Percentiles rank a stretch among this genome's conserved stretches.
Conservation (phyloP, 352 stramenopile genomes). For the Globisporangium abappressorium region DNA sequence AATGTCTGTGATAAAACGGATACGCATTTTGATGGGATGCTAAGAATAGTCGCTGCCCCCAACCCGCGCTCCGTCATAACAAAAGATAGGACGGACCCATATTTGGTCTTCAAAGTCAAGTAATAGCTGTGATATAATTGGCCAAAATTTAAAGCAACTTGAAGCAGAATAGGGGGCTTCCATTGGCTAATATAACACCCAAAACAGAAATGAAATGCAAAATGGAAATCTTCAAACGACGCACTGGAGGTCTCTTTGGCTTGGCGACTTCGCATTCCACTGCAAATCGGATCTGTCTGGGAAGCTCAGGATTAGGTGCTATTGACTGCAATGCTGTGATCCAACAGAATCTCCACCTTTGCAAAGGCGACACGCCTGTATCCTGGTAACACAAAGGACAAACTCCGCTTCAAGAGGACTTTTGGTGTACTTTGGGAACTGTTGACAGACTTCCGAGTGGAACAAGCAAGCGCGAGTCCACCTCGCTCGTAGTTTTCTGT, state of each 20-base stretch:
- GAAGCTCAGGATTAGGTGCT: background rate
- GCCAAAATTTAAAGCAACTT: constrained; percentile 8
- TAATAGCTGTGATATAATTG: background rate
- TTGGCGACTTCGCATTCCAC: background rate
- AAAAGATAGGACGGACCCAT: constrained; percentile 16
- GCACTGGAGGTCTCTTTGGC: background rate
- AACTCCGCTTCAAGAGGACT: background rate
- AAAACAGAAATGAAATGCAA: background rate
- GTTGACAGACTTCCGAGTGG: background rate
- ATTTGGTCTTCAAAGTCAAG: background rate
- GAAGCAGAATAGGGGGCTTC: background rate
- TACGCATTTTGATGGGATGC: background rate
- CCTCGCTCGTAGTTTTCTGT: background rate
- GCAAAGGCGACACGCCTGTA: background rate
- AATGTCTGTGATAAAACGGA: background rate
- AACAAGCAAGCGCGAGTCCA: background rate
- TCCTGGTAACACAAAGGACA: background rate
- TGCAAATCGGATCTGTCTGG: background rate
- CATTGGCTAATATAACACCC: background rate
- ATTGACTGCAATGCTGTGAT: background rate
- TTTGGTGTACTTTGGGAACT: background rate
- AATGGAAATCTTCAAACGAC: background rate
- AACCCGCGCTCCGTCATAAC: constrained; percentile 12
- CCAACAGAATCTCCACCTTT: too few relatives aligned
- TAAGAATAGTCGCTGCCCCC: background rate